phyloP scores from a whole-genome alignment of 768 basidiomycete genomes.

The Rhizopogon salebrosus region DNA sequence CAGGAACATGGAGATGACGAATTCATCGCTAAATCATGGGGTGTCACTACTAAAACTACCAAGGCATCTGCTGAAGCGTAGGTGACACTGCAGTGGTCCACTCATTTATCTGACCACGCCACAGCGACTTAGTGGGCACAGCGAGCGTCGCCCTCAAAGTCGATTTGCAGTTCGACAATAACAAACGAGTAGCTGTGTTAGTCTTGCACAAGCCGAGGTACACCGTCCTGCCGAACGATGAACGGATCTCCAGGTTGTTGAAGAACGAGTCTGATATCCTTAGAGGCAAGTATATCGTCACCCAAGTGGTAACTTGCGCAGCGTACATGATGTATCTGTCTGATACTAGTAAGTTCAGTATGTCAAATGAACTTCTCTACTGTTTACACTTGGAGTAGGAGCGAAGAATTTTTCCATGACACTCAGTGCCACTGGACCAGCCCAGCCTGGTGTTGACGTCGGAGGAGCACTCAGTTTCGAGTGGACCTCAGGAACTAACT shows the following conservation, averaged over 20 bases:
- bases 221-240: slow-evolving; percentile 8
- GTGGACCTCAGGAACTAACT: slow-evolving; percentile 15
- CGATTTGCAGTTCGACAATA: slow-evolving; percentile 28
- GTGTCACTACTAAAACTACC: slow-evolving; percentile 11
- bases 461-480: slow-evolving; percentile 7
- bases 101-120: not conserved
- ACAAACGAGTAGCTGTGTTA: slow-evolving; percentile 27
- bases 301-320: slow-evolving; percentile 24
- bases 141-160: slow-evolving; percentile 26
- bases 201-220: slow-evolving; percentile 27
- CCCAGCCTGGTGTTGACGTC: not conserved
- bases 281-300: slow-evolving; percentile 29
- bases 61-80: slow-evolving; percentile 14
- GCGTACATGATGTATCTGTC: slow-evolving; percentile 31
- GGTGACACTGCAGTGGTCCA: not conserved
- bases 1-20: slow-evolving; percentile 13
- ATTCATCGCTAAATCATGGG: slow-evolving; percentile 19
- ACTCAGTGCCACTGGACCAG: slow-evolving; percentile 9
- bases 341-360: slow-evolving; percentile 13
- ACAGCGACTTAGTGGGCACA: slow-evolving; percentile 13
- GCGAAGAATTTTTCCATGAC: slow-evolving; percentile 19
- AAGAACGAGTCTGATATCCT: slow-evolving; percentile 5
- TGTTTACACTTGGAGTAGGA: slow-evolving; percentile 5
- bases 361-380: not conserved
- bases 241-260: not conserved